phyloP scores from a whole-genome alignment of 108 stramenopile genomes.

The Nitzschia putrida region DNA sequence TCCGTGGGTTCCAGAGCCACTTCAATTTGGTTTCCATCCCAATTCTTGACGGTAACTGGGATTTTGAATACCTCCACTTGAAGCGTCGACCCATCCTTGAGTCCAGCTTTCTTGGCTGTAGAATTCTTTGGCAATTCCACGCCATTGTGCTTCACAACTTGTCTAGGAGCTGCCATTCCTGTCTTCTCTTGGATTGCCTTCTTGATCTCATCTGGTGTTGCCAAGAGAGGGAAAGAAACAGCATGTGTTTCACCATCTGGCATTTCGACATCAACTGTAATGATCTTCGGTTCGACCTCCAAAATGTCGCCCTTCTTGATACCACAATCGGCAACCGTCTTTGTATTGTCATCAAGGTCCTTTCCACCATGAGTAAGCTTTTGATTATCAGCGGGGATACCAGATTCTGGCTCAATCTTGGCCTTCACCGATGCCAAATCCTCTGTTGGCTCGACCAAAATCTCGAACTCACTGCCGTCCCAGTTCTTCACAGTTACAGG shows the following conservation, averaged over 20 bases:
- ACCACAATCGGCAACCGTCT: slow-evolving; percentile 17
- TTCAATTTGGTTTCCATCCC: slow-evolving; percentile 10
- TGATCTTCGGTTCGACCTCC: slow-evolving; percentile 26
- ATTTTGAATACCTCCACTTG: slow-evolving; percentile 22
- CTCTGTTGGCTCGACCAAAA: slow-evolving; percentile 18
- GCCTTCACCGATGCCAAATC: slow-evolving; percentile 17
- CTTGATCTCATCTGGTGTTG: slow-evolving; percentile 16
- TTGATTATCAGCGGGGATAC: slow-evolving; percentile 25
- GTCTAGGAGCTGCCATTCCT: slow-evolving; percentile 18
- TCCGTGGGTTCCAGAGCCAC: slow-evolving; percentile 19
- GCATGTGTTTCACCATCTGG: slow-evolving; percentile 15
- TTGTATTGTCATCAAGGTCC: slow-evolving; percentile 4
- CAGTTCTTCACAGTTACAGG: slow-evolving; percentile 28
- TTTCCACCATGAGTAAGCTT: background rate
- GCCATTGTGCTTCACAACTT: slow-evolving; percentile 13
- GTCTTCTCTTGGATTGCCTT: slow-evolving; percentile 12
- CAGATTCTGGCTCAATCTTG: slow-evolving; percentile 21
- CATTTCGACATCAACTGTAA: slow-evolving; percentile 16
- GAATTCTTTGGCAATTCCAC: slow-evolving; percentile 1
- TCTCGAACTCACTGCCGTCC: slow-evolving; percentile 18
- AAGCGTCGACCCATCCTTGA: slow-evolving; percentile 22
- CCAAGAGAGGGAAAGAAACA: slow-evolving; percentile 1
- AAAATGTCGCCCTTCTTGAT: slow-evolving; percentile 22
- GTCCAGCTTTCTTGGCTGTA: slow-evolving; percentile 11
- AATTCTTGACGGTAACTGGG: slow-evolving; percentile 20